These are phyloP conservation scores for Loxodes magnus DNA, from an alignment of 73 alveolate genomes.

Conservation along the genomic window DNA sequence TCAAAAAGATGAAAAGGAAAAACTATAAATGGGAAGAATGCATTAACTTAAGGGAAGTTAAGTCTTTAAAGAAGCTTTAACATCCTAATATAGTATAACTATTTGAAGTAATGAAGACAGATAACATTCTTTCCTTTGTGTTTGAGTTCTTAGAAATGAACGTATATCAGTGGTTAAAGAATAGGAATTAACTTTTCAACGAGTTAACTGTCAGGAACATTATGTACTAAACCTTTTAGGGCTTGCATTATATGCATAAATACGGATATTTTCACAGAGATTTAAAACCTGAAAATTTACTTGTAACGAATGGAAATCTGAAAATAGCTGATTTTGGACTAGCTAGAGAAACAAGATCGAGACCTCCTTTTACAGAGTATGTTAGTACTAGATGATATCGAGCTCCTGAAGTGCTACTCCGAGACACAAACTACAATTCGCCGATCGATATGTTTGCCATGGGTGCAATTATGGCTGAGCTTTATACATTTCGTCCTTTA, in stretches of 20 bases:
- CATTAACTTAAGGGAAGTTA: constrained; percentile 71
- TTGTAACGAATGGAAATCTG: constrained; percentile 80
- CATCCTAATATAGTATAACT: constrained; percentile 90
- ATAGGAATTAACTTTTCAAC: constrained; percentile 66
- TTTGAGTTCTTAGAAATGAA: constrained; percentile 86
- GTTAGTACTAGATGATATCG: constrained; percentile 98
- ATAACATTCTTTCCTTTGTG: constrained; percentile 77
- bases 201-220: constrained; percentile 87
- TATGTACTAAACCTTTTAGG: constrained; percentile 81
- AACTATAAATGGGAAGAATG: constrained; percentile 88
- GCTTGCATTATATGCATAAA: constrained; percentile 95
- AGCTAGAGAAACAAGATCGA: constrained; percentile 94
- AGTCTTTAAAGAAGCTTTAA: constrained; percentile 67
- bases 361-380: constrained; percentile 99
- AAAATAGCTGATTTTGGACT: constrained; percentile 99
- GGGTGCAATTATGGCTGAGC: constrained; percentile 92
- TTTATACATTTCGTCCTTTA: constrained; percentile 89
- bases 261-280: constrained; percentile 95
- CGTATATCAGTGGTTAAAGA: constrained; percentile 75
- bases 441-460: constrained; percentile 98
- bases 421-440: constrained; percentile 93
- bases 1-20: constrained; percentile 73
- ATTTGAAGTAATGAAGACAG: constrained; percentile 75
- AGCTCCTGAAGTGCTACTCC: constrained; percentile 70
- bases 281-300: constrained; percentile 85